Conservation (phyloP, 306 rosid genomes). For the Quercus cerris region DNA sequence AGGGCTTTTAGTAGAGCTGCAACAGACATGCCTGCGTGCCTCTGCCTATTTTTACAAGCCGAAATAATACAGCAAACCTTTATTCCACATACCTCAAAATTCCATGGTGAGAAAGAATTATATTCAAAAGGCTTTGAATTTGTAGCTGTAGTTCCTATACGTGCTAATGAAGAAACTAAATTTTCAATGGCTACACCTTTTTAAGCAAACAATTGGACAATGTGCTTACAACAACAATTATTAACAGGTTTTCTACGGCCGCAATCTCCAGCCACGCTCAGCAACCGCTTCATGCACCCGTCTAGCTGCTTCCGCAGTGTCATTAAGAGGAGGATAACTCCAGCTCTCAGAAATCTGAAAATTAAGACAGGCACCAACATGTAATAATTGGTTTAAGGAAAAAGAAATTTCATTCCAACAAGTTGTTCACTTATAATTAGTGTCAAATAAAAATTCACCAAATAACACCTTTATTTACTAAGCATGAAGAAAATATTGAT, state of each 20-base stretch:
- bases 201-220: background rate
- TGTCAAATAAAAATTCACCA: background rate
- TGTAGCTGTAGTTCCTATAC: conserved; percentile 18
- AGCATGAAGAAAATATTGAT: background rate
- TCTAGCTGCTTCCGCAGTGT: conserved; percentile 79
- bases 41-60: conserved; percentile 42
- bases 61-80: conserved; percentile 16
- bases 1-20: background rate
- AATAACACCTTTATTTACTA: background rate
- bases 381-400: background rate
- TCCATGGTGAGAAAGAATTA: conserved; percentile 28
- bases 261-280: conserved; percentile 89
- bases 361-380: conserved; percentile 4
- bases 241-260: conserved; percentile 28
- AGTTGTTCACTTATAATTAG: too few relatives aligned
- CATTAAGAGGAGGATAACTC: conserved; percentile 95
- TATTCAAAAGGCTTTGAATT: background rate
- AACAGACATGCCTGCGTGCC: conserved; percentile 12
- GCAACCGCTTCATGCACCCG: conserved; percentile 72
- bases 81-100: conserved; percentile 23
- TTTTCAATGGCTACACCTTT: conserved; percentile 5
- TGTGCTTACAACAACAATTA: background rate
- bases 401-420: background rate
- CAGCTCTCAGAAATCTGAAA: conserved; percentile 89
- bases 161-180: conserved; percentile 20